These are phyloP conservation scores for Crepidotus variabilis DNA, from an alignment of 768 basidiomycete genomes.

Conservation along the genomic window DNA sequence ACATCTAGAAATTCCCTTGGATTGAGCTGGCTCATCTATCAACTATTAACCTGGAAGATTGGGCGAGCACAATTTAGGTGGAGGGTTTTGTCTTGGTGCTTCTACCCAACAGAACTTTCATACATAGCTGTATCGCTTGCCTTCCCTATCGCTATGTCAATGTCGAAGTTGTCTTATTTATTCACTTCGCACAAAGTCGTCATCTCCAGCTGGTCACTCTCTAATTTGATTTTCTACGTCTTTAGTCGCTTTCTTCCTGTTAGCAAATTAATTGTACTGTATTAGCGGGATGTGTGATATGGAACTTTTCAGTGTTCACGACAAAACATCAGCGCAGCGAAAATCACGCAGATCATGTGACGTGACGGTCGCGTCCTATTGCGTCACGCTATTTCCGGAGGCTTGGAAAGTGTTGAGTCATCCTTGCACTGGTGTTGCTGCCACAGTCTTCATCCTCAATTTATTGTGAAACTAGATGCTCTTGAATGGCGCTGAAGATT, in stretches of 20 bases:
- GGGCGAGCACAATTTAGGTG: conserved; percentile 69
- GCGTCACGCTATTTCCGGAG: neutral
- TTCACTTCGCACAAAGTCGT: too few species aligned
- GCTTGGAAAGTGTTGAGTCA: conserved; percentile 3
- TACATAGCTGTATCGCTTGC: too few species aligned
- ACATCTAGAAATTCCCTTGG: conserved; percentile 66
- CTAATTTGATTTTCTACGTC: neutral
- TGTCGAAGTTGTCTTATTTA: too few species aligned
- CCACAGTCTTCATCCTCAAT: conserved; percentile 3
- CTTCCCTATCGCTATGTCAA: too few species aligned
- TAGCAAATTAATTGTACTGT: conserved; percentile 1
- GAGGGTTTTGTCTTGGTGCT: neutral
- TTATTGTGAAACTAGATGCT: conserved; percentile 12
- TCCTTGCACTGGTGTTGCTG: neutral
- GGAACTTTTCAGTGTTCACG: too few species aligned
- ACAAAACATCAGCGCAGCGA: too few species aligned
- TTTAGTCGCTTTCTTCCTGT: neutral
- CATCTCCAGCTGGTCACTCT: neutral
- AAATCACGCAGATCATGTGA: too few species aligned
- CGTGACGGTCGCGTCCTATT: conserved; percentile 1
- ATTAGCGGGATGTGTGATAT: too few species aligned
- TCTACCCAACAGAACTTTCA: too few species aligned
- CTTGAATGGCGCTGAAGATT: conserved; percentile 13
- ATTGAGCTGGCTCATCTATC: conserved; percentile 59
- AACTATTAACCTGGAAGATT: conserved; percentile 70